Evolutionary conservation across 2,329 filamentous ascomycete genomes (phyloP), one percentile per base, ranked within the genome.

Genomic region (Ophiosphaerella herpotricha): DNA sequence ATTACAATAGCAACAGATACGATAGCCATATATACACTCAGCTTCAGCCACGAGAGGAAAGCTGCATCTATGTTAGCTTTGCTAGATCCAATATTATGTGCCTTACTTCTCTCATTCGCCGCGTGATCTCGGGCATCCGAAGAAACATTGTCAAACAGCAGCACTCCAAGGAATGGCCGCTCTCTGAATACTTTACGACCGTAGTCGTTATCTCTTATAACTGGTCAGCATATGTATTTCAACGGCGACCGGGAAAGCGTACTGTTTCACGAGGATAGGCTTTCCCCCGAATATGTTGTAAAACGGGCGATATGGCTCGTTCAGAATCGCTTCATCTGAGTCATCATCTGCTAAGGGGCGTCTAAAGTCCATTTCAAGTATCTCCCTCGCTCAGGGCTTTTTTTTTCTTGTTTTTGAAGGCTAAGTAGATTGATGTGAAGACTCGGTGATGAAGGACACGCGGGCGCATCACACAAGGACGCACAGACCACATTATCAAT

Each of bases 1-100:
- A 97, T 81, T 8, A 96, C 86, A 60, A 99, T 96, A 43, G 94
- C 93, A 29, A 96, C 84, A 24, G 90, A 85, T 7, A 97, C 91
- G 43, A 99, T 80, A 57, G 91, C 86, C 83, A 97, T 92, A 77
- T 96, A 96, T 62, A 96, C 84, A 29, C 89, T 87, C 2, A 97
- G 82, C 4, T 92, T 86, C 16, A 97, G 84, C 82, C 94, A 97
- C 2, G 93, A 94, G 24, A 97, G 86, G 68, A 97, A 97, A 0
- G 84, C 75, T 78, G 47, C 18, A 16, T 0, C 4, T n/a, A 13
- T 1, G n/a, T 66, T 37, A 68, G 47, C 13, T 13, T 42, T 26
- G 9, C 1, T 2, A 41, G 14, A 5, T 13, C 2, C 18, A 23
- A 12, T 7, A 5, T 4, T 18, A 16, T 13, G 13, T 13, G 16